Conservation (phyloP, 805 yeast species). For the Pichia gijzeniarum region DNA sequence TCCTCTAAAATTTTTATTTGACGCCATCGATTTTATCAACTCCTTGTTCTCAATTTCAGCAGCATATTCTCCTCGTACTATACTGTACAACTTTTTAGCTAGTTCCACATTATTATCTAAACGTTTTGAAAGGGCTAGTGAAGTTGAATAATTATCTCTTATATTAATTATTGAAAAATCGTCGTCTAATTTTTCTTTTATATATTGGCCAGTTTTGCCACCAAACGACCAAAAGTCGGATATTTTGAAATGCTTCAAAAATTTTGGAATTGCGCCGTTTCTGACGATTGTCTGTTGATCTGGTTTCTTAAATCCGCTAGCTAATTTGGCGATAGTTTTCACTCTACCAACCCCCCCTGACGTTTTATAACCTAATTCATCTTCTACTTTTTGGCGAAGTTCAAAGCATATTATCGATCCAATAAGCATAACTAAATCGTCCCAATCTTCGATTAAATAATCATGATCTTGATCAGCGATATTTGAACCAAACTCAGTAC, state of each 20-base stretch:
- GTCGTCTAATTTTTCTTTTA: conserved; percentile 40
- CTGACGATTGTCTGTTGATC: conserved; percentile 75
- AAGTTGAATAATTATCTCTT: conserved; percentile 39
- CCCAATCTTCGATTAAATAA: conserved; percentile 54
- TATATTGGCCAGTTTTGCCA: conserved; percentile 71
- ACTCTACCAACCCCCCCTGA: conserved; percentile 82
- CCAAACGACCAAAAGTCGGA: conserved; percentile 87
- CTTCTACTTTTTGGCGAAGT: conserved; percentile 46
- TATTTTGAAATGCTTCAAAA: conserved; percentile 55
- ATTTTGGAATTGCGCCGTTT: conserved; percentile 40
- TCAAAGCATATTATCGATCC: conserved; percentile 57
- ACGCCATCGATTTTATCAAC: conserved; percentile 78
- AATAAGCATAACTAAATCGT: conserved; percentile 61
- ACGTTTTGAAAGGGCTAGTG: conserved; percentile 30
- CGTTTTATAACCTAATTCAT: conserved; percentile 69
- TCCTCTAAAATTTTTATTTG: conserved; percentile 72
- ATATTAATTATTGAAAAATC: conserved; percentile 38
- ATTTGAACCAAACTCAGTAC: conserved; percentile 17
- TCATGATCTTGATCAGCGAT: conserved; percentile 1
- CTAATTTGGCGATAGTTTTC: conserved; percentile 77
- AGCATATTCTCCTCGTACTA: conserved; percentile 58
- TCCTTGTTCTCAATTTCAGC: conserved; percentile 53
- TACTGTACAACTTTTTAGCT: conserved; percentile 48
- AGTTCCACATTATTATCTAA: conserved; percentile 39
- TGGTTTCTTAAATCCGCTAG: conserved; percentile 81